Evolutionary conservation across 2,329 filamentous ascomycete genomes (phyloP).

Genomic region (Pseudogymnoascus sp.): DNA sequence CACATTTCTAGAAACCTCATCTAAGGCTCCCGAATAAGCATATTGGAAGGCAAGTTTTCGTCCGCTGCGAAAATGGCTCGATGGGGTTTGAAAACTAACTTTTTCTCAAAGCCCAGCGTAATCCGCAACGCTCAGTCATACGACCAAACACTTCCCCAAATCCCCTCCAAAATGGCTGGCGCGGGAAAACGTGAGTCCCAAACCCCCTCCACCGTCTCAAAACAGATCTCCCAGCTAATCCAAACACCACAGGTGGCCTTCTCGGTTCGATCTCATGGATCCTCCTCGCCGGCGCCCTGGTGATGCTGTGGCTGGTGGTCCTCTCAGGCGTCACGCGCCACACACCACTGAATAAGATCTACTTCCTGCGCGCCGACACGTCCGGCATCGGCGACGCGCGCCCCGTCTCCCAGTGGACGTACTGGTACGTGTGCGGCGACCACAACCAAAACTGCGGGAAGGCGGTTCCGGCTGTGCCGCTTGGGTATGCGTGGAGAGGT

Average conservation of each 20-base stretch:
- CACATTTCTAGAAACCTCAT: neutral
- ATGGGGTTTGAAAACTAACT: neutral
- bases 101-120: neutral
- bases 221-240: neutral
- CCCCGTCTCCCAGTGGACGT: slow-evolving; percentile 72
- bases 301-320: slow-evolving; percentile 58
- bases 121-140: neutral
- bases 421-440: slow-evolving; percentile 71
- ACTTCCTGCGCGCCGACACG: slow-evolving; percentile 78
- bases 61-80: neutral
- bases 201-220: neutral
- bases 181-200: neutral
- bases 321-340: slow-evolving; percentile 49
- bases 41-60: neutral
- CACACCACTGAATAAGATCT: slow-evolving; percentile 62
- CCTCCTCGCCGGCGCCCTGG: slow-evolving; percentile 50
- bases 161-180: neutral
- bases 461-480: slow-evolving; percentile 53
- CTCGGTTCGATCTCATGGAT: slow-evolving; percentile 50
- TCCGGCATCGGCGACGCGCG: slow-evolving; percentile 59
- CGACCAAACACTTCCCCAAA: neutral
- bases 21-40: neutral
- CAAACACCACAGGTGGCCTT: slow-evolving; percentile 37
- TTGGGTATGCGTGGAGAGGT: slow-evolving; percentile 64
- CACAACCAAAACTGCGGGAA: slow-evolving; percentile 56